phyloP scores from a whole-genome alignment of 106 monocot species.

The Hemerocallis citrina region DNA sequence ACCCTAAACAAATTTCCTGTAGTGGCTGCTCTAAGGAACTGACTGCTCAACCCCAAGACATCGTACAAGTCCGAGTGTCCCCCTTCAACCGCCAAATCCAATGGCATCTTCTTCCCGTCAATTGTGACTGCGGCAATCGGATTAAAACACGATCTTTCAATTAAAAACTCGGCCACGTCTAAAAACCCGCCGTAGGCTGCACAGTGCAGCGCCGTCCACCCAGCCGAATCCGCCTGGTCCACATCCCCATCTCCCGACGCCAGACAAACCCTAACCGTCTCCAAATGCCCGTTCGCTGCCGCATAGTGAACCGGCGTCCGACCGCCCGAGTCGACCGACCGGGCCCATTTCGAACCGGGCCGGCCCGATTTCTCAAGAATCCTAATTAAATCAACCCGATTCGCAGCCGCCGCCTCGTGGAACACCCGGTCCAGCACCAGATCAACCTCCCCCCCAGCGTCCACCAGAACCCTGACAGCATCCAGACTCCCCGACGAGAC shows the following conservation, averaged over 20 bases:
- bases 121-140: constrained; percentile 11
- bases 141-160: constrained; percentile 2
- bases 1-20: background rate
- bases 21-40: constrained; percentile 7
- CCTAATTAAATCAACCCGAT: constrained; percentile 13
- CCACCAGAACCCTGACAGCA: constrained; percentile 11
- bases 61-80: constrained; percentile 16
- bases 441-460: constrained; percentile 11
- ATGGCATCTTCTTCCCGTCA: constrained; percentile 15
- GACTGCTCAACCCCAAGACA: constrained; percentile 10
- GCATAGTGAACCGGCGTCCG: constrained; percentile 28
- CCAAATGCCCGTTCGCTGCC: constrained; percentile 15
- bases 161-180: constrained; percentile 4
- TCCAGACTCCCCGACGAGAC: constrained; percentile 17
- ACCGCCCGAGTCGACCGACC: constrained; percentile 6
- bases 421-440: constrained; percentile 9
- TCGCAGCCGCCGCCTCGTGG: constrained; percentile 23
- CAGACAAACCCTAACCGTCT: constrained; percentile 16
- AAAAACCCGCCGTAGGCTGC: constrained; percentile 17
- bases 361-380: background rate
- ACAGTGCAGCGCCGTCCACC: constrained; percentile 38
- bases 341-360: background rate
- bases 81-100: constrained; percentile 28
- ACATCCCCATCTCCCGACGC: constrained; percentile 16
- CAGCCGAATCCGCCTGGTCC: constrained; percentile 17